Percentiles rank a stretch among this genome's conserved stretches.
Evolutionary conservation across 352 stramenopile species (phyloP).

Genomic region (Phytopythium chamaehyphon): DNA sequence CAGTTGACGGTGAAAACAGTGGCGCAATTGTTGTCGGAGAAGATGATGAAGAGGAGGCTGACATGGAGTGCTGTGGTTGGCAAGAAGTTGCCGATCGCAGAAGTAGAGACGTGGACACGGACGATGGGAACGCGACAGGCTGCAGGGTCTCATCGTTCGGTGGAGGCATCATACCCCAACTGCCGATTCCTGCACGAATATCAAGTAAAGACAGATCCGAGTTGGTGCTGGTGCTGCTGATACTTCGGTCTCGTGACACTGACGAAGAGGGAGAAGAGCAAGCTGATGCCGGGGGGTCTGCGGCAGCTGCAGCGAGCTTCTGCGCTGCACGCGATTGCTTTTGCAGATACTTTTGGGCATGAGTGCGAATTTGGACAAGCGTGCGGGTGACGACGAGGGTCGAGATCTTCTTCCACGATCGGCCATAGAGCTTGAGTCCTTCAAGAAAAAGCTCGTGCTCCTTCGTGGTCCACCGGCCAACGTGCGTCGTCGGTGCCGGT

Average conservation of each 20-base stretch:
- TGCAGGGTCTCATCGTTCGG: constrained; percentile 10
- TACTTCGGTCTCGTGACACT: not conserved
- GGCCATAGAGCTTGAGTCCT: constrained; percentile 80
- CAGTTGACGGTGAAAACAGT: not conserved
- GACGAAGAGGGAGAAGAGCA: constrained; percentile 1
- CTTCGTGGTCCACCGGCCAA: constrained; percentile 87
- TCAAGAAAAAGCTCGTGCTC: constrained; percentile 89
- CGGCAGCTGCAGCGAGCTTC: constrained; percentile 15
- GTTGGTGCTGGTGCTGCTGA: not conserved
- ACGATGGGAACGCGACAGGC: constrained; percentile 24
- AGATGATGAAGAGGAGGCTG: not conserved
- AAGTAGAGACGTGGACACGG: constrained; percentile 13
- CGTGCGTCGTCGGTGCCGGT: constrained; percentile 18
- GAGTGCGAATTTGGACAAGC: constrained; percentile 94
- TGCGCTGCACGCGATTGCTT: constrained; percentile 69
- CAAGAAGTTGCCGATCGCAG: constrained; percentile 2
- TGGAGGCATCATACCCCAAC: constrained; percentile 4
- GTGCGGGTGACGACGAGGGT: constrained; percentile 75
- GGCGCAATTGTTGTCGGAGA: constrained; percentile 10
- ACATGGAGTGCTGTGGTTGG: not conserved
- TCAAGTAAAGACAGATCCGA: no score
- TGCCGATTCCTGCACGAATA: not conserved
- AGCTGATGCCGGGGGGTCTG: not conserved
- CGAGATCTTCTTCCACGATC: constrained; percentile 91
- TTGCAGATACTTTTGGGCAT: constrained; percentile 96